Evolutionary conservation across 2,329 filamentous ascomycete genomes (phyloP), one percentile per base, ranked within the genome.

Genomic region (Beauveria sp.): DNA sequence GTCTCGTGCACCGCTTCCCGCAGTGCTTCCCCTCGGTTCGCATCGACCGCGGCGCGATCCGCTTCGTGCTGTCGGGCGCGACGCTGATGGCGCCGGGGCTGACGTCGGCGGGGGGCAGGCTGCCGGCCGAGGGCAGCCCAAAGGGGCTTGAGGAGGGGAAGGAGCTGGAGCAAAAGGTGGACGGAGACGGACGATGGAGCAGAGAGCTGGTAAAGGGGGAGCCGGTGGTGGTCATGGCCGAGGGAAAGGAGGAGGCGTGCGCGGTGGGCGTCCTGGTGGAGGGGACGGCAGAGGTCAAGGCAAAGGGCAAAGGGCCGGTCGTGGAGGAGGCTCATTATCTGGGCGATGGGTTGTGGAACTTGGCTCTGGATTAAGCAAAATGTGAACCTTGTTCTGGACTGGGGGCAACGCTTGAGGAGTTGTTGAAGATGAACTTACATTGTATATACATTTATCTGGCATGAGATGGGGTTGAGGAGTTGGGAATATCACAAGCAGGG

Each of bases 81-180:
- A 91, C 93, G 16, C 87, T 99, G 65, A 99, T 99, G 95, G 93
- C 92, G 1, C 95, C 95, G 0, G 95, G 95, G 0, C 76, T 99
- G 68, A 99, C 95, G 31, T 91, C 87, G 22, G 76, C 86, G 0
- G 95, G 95, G 0, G 95, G 95, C 0, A 75, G 90, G 53, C 76
- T 99, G 69, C 95, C 95, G 0, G 77, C 84, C 2, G 75, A 77
- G 4, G 74, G 74, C 8, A 72, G 66, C 60, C 69, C 64, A 2
- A 70, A 66, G 69, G 66, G 62, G 63, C 64, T 72, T 40, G 70
- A 66, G 54, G 75, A 76, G 65, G 77, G 74, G 5, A 73, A 75
- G 50, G 79, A 82, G 73, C 70, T 79, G 64, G 74, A 76, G 1
- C 74, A 76, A 66, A 48, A 65, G 51, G 70, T 73, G 3, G 80